These are phyloP conservation scores for Salvia splendens DNA, from an alignment of 257 asterid genomes.

Conservation along the genomic window DNA sequence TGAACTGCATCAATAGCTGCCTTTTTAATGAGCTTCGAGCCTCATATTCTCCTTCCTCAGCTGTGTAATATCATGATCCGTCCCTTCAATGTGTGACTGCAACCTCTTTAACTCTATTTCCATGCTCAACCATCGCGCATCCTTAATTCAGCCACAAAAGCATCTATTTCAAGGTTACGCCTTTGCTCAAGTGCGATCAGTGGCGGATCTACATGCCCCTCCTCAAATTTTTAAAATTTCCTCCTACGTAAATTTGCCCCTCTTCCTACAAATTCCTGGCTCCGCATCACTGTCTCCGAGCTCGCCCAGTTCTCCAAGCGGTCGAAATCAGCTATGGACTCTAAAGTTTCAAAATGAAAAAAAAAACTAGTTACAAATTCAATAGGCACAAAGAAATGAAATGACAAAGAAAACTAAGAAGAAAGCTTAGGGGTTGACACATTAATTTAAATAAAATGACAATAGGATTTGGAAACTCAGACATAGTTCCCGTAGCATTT, in stretches of 20 bases:
- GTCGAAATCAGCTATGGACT: constrained; percentile 43
- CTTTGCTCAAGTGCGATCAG: constrained; percentile 53
- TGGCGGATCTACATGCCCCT: too few relatives aligned
- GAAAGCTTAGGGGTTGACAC: too few relatives aligned
- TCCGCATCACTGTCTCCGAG: constrained; percentile 54
- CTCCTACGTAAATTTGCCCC: too few relatives aligned
- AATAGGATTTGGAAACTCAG: too few relatives aligned
- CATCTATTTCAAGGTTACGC: constrained; percentile 68
- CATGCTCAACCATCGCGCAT: constrained; percentile 74
- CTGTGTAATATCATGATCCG: constrained; percentile 51
- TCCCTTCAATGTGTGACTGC: constrained; percentile 58
- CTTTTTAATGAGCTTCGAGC: constrained; percentile 62
- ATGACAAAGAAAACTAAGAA: too few relatives aligned
- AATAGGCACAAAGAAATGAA: not conserved
- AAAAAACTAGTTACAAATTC: not conserved
- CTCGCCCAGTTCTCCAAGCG: constrained; percentile 57
- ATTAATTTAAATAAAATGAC: too few relatives aligned
- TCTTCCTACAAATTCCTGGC: too few relatives aligned
- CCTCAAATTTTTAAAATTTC: too few relatives aligned
- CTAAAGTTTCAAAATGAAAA: constrained; percentile 21
- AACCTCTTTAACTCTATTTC: constrained; percentile 77
- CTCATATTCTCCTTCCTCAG: constrained; percentile 66
- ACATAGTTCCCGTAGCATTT: too few relatives aligned
- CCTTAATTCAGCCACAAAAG: constrained; percentile 84
- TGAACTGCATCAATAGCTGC: constrained; percentile 51